These are phyloP conservation scores for Botrytis deweyae DNA, from an alignment of 2,329 filamentous ascomycete species.

Conservation along the genomic window DNA sequence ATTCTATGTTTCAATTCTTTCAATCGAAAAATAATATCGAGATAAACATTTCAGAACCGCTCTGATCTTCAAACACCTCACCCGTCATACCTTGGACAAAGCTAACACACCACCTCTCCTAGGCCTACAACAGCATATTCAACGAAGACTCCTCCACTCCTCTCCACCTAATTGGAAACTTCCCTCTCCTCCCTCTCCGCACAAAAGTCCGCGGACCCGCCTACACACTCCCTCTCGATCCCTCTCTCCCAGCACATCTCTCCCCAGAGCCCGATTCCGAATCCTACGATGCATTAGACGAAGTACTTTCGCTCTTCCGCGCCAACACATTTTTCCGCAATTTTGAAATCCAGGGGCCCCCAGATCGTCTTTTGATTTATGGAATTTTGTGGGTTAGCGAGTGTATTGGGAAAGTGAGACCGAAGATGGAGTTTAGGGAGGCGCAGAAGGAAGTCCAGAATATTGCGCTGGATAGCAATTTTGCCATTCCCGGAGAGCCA, in stretches of 20 bases:
- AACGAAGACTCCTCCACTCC: conserved; percentile 68
- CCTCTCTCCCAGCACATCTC: conserved; percentile 45
- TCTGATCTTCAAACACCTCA: background rate
- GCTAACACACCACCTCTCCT: conserved; percentile 22
- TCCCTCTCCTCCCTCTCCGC: conserved; percentile 89
- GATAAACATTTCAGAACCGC: background rate
- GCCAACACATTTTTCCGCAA: conserved; percentile 99
- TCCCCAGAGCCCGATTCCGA: conserved; percentile 81
- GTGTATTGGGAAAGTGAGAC: conserved; percentile 83
- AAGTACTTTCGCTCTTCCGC: conserved; percentile 88
- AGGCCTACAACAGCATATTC: conserved; percentile 99
- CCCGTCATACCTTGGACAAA: background rate
- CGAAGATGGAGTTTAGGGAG: conserved; percentile 61
- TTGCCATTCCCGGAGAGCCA: conserved; percentile 90
- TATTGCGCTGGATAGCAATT: conserved; percentile 86
- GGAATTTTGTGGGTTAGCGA: conserved; percentile 94
- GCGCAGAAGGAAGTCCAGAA: conserved; percentile 79
- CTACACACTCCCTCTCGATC: conserved; percentile 70
- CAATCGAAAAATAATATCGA: background rate
- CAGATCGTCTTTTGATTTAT: conserved; percentile 92
- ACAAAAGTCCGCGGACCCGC: conserved; percentile 95
- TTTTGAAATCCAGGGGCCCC: conserved; percentile 97
- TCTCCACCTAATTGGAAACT: conserved; percentile 70
- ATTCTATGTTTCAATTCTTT: background rate
- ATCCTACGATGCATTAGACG: conserved; percentile 94